Conservation (phyloP, 139 green algal genomes). For the Closterium sp. region DNA sequence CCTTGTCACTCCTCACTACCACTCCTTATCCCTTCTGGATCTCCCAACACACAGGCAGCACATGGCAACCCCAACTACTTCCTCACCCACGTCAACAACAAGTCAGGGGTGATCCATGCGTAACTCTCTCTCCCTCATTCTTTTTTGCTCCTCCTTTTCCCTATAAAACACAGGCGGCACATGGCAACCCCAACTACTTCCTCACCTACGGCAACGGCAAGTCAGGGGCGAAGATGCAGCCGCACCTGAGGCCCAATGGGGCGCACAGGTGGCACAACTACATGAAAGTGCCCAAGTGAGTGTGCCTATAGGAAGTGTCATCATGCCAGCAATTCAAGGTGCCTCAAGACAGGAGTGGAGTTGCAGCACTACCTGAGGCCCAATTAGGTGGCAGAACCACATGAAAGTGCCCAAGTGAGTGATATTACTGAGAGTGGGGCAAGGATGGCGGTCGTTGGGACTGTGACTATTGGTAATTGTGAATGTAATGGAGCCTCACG, state of each 20-base stretch:
- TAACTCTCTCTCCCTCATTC: too few relatives aligned
- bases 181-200: constrained; percentile 84
- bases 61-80: constrained; percentile 84
- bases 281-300: constrained; percentile 48
- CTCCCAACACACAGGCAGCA: constrained; percentile 45
- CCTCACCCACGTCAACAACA: constrained; percentile 77
- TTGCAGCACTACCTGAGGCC: constrained; percentile 64
- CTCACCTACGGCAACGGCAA: constrained; percentile 81
- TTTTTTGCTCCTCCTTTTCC: too few relatives aligned
- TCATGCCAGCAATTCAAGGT: too few relatives aligned
- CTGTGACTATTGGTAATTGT: too few relatives aligned
- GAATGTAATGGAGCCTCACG: too few relatives aligned
- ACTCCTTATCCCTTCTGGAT: too few relatives aligned
- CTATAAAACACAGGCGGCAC: constrained; percentile 48
- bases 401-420: constrained; percentile 51
- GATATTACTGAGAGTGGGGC: too few relatives aligned
- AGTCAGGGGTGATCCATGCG: constrained; percentile 45
- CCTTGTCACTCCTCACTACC: too few relatives aligned
- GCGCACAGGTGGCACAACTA: constrained; percentile 78
- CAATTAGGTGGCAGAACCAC: constrained; percentile 76
- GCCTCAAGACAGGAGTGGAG: constrained; percentile 66
- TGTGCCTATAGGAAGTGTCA: too few relatives aligned
- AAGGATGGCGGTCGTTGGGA: too few relatives aligned
- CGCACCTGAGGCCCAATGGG: constrained; percentile 70
- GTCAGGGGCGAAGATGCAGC: constrained; percentile 64